Evolutionary conservation across 768 basidiomycete genomes (phyloP), one percentile per base, ranked within the genome.

Genomic region (Termitomyces heimii): DNA sequence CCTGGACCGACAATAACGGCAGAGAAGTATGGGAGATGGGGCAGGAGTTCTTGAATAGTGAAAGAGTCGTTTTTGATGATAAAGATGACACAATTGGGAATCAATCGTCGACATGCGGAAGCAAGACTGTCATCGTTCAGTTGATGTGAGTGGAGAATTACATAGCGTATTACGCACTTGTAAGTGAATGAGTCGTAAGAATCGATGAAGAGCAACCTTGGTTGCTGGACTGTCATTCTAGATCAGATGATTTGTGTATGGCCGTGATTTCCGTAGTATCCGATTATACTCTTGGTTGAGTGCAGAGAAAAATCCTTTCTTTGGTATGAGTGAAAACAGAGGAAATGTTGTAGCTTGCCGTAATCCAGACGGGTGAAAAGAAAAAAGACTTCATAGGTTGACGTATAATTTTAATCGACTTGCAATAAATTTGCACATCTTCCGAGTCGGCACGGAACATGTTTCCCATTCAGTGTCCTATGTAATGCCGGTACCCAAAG

Each of bases 161-260:
- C 34, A 44, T 7, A 31, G 39, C 39, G 9, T 20, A 42, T 28
- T 45, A 77, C 86, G 57, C 55, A 91, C 90, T 92, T 93, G 81
- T 82, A 81, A n/a, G 91, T 89, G 70, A 92, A 93, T 2, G 90
- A 92, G 69, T 92, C 91, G 62, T 92, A 91, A 0, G 90, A 92
- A 67, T 92, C 91, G 31, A 92, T 77, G 46, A 93, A 75, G 31
- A 92, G 76, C 47, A 93, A 74, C 53, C 81, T 76, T 45, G 83
- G 82, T 18, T 63, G 63, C 54, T 71, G 69, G 42, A 72, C 60
- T 45, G 71, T 67, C 75, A 77, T 77, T 28, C 31, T 58, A 45
- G 49, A 43, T 50, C 42, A 42, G 44, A 49, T 35, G 13, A 14
- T 4, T 22, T 6, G 5, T 37, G 10, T 37, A 18, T n/a, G 16